Base-by-base conservation (phyloP, 1,284 basidiomycete genomes). In the Xerocomus amazonicus region DNA sequence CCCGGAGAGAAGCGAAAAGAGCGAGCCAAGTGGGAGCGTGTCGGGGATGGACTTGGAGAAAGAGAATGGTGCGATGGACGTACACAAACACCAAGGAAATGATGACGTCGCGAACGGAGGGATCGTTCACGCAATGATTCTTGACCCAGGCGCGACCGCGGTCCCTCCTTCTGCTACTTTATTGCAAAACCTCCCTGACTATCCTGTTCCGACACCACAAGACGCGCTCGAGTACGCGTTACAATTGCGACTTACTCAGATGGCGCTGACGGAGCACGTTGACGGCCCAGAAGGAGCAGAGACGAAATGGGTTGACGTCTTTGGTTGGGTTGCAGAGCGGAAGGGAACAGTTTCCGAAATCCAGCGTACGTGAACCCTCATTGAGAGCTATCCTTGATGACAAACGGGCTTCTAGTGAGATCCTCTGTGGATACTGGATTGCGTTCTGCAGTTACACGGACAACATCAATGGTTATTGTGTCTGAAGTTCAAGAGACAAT, bases 271-370 rank as follows among this genome's bases (percentile, higher is more conserved):
- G 13, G 96, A 99, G 71, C 80, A 87, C 45, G 79, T 90, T 17
- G 87, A 92, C 38, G 97, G 97, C 0, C 78, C 90, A 0, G 92
- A 96, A 57, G 82, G 83, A 38, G 95, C 93, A 0, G 86, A 90
- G 50, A 74, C 76, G 23, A 86, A 83, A 53, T 94, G 95, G 80
- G 77, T 93, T 29, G 90, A 92, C 39, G 77, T 95, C 2, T 97
- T 97, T 67, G 74, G 80, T 6, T 97, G 90, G 87, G 89, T 87
- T 58, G 81, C 87, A 0, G 80, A 81, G 55, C 73, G 75, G 61
- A 76, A 75, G 32, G 77, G 78, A 19, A 54, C 56, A 1, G 48
- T 47, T 27, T 56, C 66, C 5, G 63, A 66, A 26, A 55, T 52
- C 17, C 65, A 58, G 13, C 28, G 65, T 67, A 43, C 47, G 68